Base-by-base conservation (phyloP, 116 monocot genomes). In the Zostera marina region DNA sequence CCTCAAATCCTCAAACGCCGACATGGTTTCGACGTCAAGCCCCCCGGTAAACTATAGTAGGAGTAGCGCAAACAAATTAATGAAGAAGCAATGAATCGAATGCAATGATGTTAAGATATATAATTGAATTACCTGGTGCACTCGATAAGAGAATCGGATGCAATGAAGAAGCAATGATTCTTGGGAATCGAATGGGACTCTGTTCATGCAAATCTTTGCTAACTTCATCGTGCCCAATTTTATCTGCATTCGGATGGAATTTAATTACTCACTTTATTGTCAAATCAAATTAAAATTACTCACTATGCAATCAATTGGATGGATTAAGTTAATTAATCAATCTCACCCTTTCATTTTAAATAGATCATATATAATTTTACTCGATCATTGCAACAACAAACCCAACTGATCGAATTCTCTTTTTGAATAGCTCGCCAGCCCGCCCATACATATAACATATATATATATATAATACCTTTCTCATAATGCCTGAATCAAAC, bases 11-110 rank as follows among this genome's bases (percentile, higher is more conserved):
- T 85, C 91, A 45, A 91, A 77, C 1, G 76, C 68, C 14, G 70
- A 44, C 86, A 85, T 80, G 9, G 85, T 72, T 71, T 91, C 91
- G 2, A 66, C 64, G 52, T 91, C 91, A 8, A 91, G 76, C 15
- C 91, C 82, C 56, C 91, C 91, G 1, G 77, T 77, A 77, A 91
- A 91, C 91, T 91, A 73, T n/a, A n/a, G n/a, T n/a, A n/a, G n/a
- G n/a, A n/a, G 52, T 5, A 57, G 53, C 12, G 1, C 32, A 32
- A 55, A 55, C 14, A 55, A 24, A 22, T n/a, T n/a, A n/a, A n/a
- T n/a, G n/a, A n/a, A n/a, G n/a, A n/a, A n/a, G n/a, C n/a, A n/a
- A n/a, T n/a, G n/a, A n/a, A n/a, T n/a, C n/a, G n/a, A n/a, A n/a
- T n/a, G n/a, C n/a, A n/a, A n/a, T n/a, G n/a, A n/a, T 39, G 12